Evolutionary conservation across 2,329 filamentous ascomycete species (phyloP).

Genomic region (Colletotrichum abscissum): DNA sequence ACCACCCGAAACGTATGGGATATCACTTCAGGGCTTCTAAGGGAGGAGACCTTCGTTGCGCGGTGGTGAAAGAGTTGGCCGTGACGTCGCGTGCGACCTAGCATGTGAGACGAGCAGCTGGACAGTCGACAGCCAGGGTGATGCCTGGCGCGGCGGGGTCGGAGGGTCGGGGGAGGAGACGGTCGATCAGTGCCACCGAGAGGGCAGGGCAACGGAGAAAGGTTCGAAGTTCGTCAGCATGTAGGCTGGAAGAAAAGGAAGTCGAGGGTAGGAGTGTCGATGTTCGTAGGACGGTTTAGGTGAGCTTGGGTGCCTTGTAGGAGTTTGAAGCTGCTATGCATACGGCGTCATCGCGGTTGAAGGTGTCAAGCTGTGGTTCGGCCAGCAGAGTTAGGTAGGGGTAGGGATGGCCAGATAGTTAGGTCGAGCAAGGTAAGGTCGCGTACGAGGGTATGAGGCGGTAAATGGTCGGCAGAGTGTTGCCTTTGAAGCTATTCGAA

Average conservation of each 20-base stretch:
- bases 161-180: not conserved
- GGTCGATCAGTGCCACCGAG: not conserved
- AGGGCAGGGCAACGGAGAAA: not conserved
- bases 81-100: constrained; percentile 30
- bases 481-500: not conserved
- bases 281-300: not conserved
- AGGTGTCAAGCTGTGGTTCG: not conserved
- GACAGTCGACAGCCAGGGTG: constrained; percentile 14
- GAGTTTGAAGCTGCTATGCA: constrained; percentile 1
- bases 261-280: not conserved
- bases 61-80: not conserved
- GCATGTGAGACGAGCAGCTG: constrained; percentile 32
- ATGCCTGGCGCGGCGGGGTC: constrained; percentile 27
- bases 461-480: not conserved
- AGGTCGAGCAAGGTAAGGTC: not conserved
- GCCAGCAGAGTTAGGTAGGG: not conserved
- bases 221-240: not conserved
- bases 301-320: not conserved
- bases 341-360: not conserved
- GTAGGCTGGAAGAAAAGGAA: no score
- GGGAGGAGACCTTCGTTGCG: constrained; percentile 1
- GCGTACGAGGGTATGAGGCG: not conserved
- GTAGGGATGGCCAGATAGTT: not conserved
- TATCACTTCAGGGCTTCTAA: not conserved
- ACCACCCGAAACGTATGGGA: not conserved